Percentiles rank a stretch among this genome's conserved stretches.
phyloP scores from a whole-genome alignment of 2,329 filamentous ascomycete species.

The Cyphellophora europaea region DNA sequence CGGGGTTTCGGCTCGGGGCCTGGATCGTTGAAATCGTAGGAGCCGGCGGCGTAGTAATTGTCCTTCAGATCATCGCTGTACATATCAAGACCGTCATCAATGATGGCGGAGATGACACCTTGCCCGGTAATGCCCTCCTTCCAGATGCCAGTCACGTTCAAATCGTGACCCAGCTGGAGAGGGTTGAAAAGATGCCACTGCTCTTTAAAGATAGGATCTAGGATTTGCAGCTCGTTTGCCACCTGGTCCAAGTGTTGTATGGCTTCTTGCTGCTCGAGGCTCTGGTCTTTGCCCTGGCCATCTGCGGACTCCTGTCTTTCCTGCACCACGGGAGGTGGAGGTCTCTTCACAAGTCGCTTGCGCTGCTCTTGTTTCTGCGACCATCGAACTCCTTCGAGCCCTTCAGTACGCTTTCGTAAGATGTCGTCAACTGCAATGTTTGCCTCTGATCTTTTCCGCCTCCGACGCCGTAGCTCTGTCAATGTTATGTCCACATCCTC shows the following conservation, averaged over 20 bases:
- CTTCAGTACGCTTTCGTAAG: conserved; percentile 28
- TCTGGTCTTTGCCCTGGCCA: conserved; percentile 14
- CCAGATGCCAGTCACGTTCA: conserved; percentile 96
- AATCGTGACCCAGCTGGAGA: conserved; percentile 71
- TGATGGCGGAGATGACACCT: conserved; percentile 82
- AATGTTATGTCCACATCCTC: conserved; percentile 42
- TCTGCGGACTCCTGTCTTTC: conserved; percentile 1
- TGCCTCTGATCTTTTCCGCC: conserved; percentile 32
- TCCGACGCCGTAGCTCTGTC: conserved; percentile 44
- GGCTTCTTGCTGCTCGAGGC: conserved; percentile 33
- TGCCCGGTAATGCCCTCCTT: conserved; percentile 80
- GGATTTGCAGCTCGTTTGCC: conserved; percentile 60
- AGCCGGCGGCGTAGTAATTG: conserved; percentile 89
- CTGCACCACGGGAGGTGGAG: conserved; percentile 16
- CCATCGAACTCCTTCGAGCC: conserved; percentile 66
- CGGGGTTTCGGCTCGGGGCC: conserved; percentile 67
- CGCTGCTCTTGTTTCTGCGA: conserved; percentile 67
- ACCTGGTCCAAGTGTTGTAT: conserved; percentile 52
- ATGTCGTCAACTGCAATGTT: neutral
- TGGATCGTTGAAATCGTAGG: conserved; percentile 92
- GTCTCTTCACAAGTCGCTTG: conserved; percentile 52
- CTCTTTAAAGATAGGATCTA: conserved; percentile 81
- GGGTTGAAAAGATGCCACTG: conserved; percentile 96
- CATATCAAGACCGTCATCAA: conserved; percentile 95
- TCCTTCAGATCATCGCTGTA: conserved; percentile 83